These are phyloP conservation scores for Ceratobasidium sp. DNA, from an alignment of 1,284 basidiomycete species.

Conservation along the genomic window DNA sequence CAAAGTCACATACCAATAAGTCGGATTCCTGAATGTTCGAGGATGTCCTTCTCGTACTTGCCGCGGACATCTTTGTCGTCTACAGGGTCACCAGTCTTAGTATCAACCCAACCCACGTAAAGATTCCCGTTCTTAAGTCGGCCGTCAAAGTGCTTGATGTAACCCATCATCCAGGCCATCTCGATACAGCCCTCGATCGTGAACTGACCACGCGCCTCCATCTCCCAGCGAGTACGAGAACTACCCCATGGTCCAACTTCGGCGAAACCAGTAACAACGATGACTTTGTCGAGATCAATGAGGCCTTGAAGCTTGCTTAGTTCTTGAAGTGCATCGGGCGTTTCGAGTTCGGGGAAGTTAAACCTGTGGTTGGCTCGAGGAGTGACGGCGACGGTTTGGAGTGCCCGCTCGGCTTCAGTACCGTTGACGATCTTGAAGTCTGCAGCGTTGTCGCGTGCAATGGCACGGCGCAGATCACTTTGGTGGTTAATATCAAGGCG, in stretches of 20 bases:
- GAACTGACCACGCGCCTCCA: constrained; percentile 93
- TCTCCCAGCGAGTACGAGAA: constrained; percentile 98
- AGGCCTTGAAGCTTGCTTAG: constrained; percentile 81
- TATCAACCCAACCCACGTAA: constrained; percentile 98
- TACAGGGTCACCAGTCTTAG: constrained; percentile 93
- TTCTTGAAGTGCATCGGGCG: constrained; percentile 70
- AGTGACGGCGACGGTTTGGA: constrained; percentile 91
- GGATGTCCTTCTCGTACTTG: constrained; percentile 94
- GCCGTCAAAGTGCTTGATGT: constrained; percentile 98
- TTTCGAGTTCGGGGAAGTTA: constrained; percentile 86
- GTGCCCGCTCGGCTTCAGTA: constrained; percentile 88
- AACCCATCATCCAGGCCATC: constrained; percentile 99
- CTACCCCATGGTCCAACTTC: constrained; percentile 99
- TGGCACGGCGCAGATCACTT: constrained; percentile 90
- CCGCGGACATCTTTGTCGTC: constrained; percentile 97
- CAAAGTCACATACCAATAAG: constrained; percentile 74
- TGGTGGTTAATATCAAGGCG: constrained; percentile 78
- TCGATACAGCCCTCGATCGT: constrained; percentile 98
- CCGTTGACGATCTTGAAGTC: constrained; percentile 95
- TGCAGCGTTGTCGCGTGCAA: constrained; percentile 91
- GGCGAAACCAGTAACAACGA: constrained; percentile 95
- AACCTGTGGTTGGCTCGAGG: constrained; percentile 98
- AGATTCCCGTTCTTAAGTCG: constrained; percentile 90
- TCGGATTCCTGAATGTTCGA: constrained; percentile 92
- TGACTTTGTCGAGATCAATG: constrained; percentile 93